Conservation (phyloP, 371 early-diverging fungal genomes). For the Mortierella sp. region DNA sequence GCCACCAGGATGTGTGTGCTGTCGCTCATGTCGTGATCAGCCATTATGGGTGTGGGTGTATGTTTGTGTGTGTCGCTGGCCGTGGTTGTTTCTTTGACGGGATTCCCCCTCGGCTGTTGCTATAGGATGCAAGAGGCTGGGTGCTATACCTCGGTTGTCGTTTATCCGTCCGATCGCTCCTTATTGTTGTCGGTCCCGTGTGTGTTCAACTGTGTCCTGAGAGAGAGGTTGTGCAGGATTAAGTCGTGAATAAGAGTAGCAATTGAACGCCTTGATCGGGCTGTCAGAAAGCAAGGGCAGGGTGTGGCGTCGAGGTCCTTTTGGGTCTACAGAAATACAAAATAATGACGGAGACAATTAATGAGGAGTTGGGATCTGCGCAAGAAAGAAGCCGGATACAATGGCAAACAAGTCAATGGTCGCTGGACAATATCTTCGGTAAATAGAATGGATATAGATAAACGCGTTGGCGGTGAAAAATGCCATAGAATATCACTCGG, state of each 20-base stretch:
- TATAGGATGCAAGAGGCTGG: neutral
- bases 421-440: neutral
- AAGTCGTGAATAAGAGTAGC: neutral
- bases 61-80: neutral
- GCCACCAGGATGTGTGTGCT: conserved; percentile 45
- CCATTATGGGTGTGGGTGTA: conserved; percentile 13
- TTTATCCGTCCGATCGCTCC: neutral
- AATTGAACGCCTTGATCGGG: neutral
- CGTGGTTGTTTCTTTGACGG: neutral
- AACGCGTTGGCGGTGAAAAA: neutral
- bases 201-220: neutral
- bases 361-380: neutral
- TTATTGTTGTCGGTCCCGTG: neutral
- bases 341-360: neutral
- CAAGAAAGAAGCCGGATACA: neutral
- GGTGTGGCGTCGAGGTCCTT: neutral
- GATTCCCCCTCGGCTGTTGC: neutral
- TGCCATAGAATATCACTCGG: neutral
- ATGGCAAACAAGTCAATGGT: neutral
- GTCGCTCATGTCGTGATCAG: conserved; percentile 42
- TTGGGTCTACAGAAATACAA: neutral
- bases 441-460: neutral
- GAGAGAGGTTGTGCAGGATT: neutral
- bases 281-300: neutral
- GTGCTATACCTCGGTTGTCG: neutral